phyloP scores from a whole-genome alignment of 2,329 filamentous ascomycete species.

The Biscogniauxia mediterranea region DNA sequence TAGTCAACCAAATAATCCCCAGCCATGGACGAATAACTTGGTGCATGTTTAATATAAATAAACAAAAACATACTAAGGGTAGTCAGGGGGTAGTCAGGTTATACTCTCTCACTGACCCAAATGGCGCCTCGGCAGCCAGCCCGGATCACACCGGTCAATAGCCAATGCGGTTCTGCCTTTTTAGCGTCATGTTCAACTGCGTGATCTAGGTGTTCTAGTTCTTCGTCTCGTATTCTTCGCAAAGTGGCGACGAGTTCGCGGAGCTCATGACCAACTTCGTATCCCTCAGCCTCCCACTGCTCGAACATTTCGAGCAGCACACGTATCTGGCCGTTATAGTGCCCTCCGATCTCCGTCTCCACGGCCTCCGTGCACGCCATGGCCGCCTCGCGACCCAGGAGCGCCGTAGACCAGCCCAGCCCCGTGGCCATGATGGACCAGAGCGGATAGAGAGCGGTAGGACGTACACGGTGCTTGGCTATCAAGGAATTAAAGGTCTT shows the following conservation, averaged over 20 bases:
- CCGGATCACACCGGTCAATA: conserved; percentile 82
- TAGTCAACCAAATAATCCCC: neutral
- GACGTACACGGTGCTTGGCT: conserved; percentile 82
- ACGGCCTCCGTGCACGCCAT: conserved; percentile 99
- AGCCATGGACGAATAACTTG: neutral
- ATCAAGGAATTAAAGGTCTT: conserved; percentile 80
- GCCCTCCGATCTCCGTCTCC: conserved; percentile 93
- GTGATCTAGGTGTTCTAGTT: conserved; percentile 94
- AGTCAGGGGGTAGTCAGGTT: conserved; percentile 12
- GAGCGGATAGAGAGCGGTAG: conserved; percentile 86
- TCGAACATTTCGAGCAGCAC: conserved; percentile 77
- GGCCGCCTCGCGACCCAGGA: conserved; percentile 87
- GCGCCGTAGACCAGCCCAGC: conserved; percentile 84
- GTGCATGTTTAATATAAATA: too few species aligned
- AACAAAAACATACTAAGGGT: too few species aligned
- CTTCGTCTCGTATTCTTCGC: conserved; percentile 86
- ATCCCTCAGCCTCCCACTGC: conserved; percentile 72
- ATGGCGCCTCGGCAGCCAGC: conserved; percentile 91
- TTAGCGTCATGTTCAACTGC: conserved; percentile 92
- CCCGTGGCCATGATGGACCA: conserved; percentile 80
- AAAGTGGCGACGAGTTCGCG: conserved; percentile 69
- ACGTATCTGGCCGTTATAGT: conserved; percentile 92
- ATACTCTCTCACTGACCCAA: conserved; percentile 79
- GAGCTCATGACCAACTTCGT: conserved; percentile 78
- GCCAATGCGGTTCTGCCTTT: conserved; percentile 83